These are phyloP conservation scores for Marsdenia floribunda DNA, from an alignment of 257 asterid genomes.

Conservation along the genomic window DNA sequence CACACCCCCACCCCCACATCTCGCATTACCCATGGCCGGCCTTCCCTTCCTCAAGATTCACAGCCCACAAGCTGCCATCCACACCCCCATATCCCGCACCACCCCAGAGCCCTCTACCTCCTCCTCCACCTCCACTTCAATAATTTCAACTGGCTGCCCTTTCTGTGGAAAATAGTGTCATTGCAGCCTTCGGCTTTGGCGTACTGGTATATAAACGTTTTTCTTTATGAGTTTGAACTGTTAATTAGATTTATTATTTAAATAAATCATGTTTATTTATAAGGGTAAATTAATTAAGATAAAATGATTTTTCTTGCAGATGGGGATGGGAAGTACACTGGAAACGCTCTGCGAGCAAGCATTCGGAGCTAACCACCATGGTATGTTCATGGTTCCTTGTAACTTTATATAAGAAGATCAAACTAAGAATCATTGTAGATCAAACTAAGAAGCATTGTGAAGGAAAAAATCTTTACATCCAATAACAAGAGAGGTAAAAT, in stretches of 20 bases:
- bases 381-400: conserved; percentile 45
- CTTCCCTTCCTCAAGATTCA: conserved; percentile 53
- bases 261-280: too few species aligned
- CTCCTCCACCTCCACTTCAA: too few species aligned
- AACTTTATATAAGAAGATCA: too few species aligned
- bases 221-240: background rate
- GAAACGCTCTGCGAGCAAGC: conserved; percentile 75
- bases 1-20: too few species aligned
- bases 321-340: conserved; percentile 60
- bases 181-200: conserved; percentile 55
- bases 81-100: too few species aligned
- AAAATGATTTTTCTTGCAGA: conserved; percentile 15
- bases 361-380: conserved; percentile 42
- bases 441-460: too few species aligned
- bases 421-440: too few species aligned
- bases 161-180: conserved; percentile 47
- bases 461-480: too few species aligned
- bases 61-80: too few species aligned
- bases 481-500: too few species aligned
- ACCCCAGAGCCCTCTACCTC: conserved; percentile 40
- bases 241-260: background rate
- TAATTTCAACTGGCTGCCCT: conserved; percentile 60
- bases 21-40: too few species aligned
- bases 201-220: conserved; percentile 26
- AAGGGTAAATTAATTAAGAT: too few species aligned